phyloP scores from a whole-genome alignment of 371 early-diverging fungal genomes.

The Mucor circinelloides region DNA sequence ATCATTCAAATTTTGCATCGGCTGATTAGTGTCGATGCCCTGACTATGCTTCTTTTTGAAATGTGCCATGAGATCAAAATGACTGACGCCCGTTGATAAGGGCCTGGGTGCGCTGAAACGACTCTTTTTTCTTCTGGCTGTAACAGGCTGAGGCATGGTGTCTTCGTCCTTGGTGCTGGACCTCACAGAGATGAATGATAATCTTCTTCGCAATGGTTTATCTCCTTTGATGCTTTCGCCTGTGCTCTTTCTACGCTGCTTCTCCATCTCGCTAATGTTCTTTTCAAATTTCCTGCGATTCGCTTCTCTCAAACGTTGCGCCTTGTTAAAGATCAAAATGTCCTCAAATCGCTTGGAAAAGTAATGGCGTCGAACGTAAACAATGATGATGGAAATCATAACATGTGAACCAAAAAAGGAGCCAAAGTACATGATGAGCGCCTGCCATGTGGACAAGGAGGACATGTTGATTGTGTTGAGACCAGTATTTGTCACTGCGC shows the following conservation, averaged over 20 bases:
- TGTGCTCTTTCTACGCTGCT: slow-evolving; percentile 2
- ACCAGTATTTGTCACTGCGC: slow-evolving; percentile 44
- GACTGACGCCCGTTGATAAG: not conserved
- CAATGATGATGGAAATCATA: slow-evolving; percentile 35
- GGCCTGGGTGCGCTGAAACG: not conserved
- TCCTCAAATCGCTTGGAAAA: slow-evolving; percentile 56
- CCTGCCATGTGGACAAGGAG: slow-evolving; percentile 29
- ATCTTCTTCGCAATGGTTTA: slow-evolving; percentile 4
- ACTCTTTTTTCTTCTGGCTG: not conserved
- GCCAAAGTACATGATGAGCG: slow-evolving; percentile 31
- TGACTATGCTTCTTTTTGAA: slow-evolving; percentile 11
- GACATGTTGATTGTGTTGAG: slow-evolving; percentile 43
- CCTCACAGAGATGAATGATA: slow-evolving; percentile 25
- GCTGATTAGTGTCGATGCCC: not conserved
- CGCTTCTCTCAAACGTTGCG: slow-evolving; percentile 33
- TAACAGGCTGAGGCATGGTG: not conserved
- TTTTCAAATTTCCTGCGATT: slow-evolving; percentile 30
- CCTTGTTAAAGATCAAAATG: slow-evolving; percentile 41
- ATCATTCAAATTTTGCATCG: not conserved
- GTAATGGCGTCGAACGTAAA: slow-evolving; percentile 40
- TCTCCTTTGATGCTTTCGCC: not conserved
- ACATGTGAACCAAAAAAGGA: slow-evolving; percentile 42
- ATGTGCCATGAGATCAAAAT: slow-evolving; percentile 7
- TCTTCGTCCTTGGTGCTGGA: slow-evolving; percentile 6
- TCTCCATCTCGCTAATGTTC: slow-evolving; percentile 19